phyloP scores from a whole-genome alignment of 1,284 basidiomycete genomes.

The Tilletia walkeri region DNA sequence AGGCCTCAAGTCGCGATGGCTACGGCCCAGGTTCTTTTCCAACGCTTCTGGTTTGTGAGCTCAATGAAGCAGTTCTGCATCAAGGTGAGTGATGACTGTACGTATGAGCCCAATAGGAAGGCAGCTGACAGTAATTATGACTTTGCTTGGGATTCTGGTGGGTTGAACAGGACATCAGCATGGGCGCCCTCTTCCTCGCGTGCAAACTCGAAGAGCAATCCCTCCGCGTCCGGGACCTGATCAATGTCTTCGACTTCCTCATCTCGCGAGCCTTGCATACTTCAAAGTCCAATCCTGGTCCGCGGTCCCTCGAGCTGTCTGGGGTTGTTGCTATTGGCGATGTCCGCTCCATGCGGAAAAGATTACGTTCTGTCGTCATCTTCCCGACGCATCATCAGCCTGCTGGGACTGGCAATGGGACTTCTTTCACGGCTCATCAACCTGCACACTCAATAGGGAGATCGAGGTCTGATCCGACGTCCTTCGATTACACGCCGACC shows the following conservation, averaged over 20 bases:
- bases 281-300: slow-evolving; percentile 18
- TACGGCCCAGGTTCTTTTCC: slow-evolving; percentile 91
- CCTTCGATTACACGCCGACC: slow-evolving; percentile 70
- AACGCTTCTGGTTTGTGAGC: slow-evolving; percentile 93
- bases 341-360: not conserved
- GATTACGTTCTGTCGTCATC: not conserved
- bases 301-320: slow-evolving; percentile 10
- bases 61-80: slow-evolving; percentile 91
- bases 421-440: not conserved
- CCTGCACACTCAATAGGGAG: not conserved
- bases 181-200: slow-evolving; percentile 88
- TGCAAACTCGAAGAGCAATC: slow-evolving; percentile 95
- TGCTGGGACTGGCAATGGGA: not conserved
- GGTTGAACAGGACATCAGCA: slow-evolving; percentile 68
- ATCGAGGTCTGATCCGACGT: not conserved
- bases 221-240: slow-evolving; percentile 82
- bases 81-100: slow-evolving; percentile 62
- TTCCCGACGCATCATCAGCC: too few species aligned
- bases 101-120: not conserved
- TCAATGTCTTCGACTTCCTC: slow-evolving; percentile 89
- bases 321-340: slow-evolving; percentile 2
- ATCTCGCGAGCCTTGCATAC: slow-evolving; percentile 23
- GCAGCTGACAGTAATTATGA: too few species aligned
- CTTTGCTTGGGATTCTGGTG: not conserved
- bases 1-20: slow-evolving; percentile 96